A percentile compares a stretch with the other conserved stretches of the same genome.
These are phyloP conservation scores for Pisolithus thermaeus DNA, from an alignment of 1,284 basidiomycete genomes.

Conservation along the genomic window DNA sequence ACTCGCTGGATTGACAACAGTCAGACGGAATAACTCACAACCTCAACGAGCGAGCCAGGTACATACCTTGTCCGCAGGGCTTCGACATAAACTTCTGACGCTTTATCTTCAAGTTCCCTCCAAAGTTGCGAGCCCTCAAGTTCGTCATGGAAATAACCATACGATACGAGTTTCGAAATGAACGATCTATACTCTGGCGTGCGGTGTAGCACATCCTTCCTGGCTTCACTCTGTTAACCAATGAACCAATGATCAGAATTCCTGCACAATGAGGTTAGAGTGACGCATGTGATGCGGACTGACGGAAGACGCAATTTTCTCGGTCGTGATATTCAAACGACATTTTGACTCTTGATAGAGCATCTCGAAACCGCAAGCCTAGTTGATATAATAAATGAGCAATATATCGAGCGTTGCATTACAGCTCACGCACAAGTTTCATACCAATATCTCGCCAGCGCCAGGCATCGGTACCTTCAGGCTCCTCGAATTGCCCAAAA, in stretches of 20 bases:
- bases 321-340: slow-evolving; percentile 34
- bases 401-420: background rate
- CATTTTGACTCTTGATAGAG: slow-evolving; percentile 78
- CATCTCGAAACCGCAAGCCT: slow-evolving; percentile 95
- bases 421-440: slow-evolving; percentile 66
- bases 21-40: background rate
- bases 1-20: slow-evolving; percentile 35
- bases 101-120: slow-evolving; percentile 67
- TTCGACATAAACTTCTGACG: slow-evolving; percentile 61
- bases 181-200: slow-evolving; percentile 65
- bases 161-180: slow-evolving; percentile 54
- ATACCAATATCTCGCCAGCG: slow-evolving; percentile 81
- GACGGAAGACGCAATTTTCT: slow-evolving; percentile 44
- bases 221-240: slow-evolving; percentile 46
- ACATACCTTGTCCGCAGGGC: slow-evolving; percentile 63
- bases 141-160: slow-evolving; percentile 75
- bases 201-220: slow-evolving; percentile 58
- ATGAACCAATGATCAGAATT: background rate
- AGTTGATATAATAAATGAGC: background rate
- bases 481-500: slow-evolving; percentile 74
- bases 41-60: background rate
- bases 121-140: slow-evolving; percentile 71
- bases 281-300: slow-evolving; percentile 14
- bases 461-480: slow-evolving; percentile 58
- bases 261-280: background rate